Base-by-base conservation (phyloP, 2,329 filamentous ascomycete genomes). In the Microcyclosporella mali region DNA sequence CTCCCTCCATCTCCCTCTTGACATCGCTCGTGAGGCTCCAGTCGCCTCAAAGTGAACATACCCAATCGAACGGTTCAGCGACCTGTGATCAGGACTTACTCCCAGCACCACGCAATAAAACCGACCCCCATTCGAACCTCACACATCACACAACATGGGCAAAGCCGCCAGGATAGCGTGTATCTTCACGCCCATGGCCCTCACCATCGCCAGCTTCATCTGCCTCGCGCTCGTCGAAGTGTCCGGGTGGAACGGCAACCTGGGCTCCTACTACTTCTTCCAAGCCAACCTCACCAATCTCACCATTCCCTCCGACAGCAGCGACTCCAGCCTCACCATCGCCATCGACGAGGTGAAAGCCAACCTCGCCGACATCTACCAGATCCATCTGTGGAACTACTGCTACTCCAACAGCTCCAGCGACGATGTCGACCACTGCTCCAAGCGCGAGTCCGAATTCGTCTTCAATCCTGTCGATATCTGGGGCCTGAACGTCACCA, bases 311-410 rank as follows among this genome's bases (percentile, higher is more conserved):
- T 47, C 53, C 19, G 46, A 52, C 27, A 47, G 50, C 11, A 59
- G 62, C 49, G 55, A 55, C 38, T 58, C 56, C 29, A 61, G 66
- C 19, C 47, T 67, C 31, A 48, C 55, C 7, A 41, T 45, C 14
- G 61, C 71, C 10, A 62, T 73, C 41, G 56, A 66, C 9, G 56
- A 61, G 38, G 59, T 62, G 32, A 57, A 64, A 28, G 57, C 58
- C 40, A 52, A 77, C 41, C 75, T 95, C 46, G 78, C 75, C 58
- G 80, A 90, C 61, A 74, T 81, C 59, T 97, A 95, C 76, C 77
- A 85, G 48, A 74, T 97, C 61, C 79, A 78, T 60, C 74, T 97
- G 29, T 94, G 87, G 85, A 85, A 84, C 62, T 95, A 88, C 76
- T 97, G 92, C 77, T 67, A 74, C 38, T 65, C 72, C 53, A 74